These are phyloP conservation scores for Papiliotrema nemorosa DNA, from an alignment of 1,284 basidiomycete genomes.

Conservation along the genomic window DNA sequence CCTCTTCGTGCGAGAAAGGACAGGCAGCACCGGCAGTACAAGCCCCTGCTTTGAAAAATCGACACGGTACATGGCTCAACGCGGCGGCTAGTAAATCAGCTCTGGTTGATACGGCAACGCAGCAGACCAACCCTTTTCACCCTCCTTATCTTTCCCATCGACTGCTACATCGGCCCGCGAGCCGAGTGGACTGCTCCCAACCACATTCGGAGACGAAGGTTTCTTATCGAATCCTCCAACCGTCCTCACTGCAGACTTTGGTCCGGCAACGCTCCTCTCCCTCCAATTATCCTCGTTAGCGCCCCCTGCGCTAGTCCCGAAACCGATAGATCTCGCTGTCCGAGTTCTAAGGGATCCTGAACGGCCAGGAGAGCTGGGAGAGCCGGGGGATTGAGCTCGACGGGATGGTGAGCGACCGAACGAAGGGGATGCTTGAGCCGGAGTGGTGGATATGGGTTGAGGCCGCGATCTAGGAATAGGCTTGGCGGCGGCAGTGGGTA, in stretches of 20 bases:
- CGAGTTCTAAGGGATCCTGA: background rate
- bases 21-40: conserved; percentile 94
- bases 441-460: conserved; percentile 26
- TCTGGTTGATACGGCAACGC: background rate
- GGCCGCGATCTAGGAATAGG: conserved; percentile 35
- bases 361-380: conserved; percentile 3
- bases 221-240: conserved; percentile 18
- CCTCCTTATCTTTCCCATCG: background rate
- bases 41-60: conserved; percentile 91
- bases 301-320: background rate
- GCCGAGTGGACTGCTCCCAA: background rate
- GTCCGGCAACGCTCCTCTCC: conserved; percentile 3
- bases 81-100: conserved; percentile 17
- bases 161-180: background rate
- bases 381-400: background rate
- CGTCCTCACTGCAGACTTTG: conserved; percentile 12
- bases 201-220: no score
- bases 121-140: background rate
- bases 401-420: conserved; percentile 1
- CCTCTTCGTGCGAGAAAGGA: conserved; percentile 75
- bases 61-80: conserved; percentile 94
- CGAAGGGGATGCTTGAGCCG: background rate
- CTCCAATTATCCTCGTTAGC: conserved; percentile 8
- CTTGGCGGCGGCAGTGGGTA: conserved; percentile 21
- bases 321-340: conserved; percentile 4